These are phyloP conservation scores for Taxawa tesnikishii DNA, from an alignment of 2,329 filamentous ascomycete species.

Conservation along the genomic window DNA sequence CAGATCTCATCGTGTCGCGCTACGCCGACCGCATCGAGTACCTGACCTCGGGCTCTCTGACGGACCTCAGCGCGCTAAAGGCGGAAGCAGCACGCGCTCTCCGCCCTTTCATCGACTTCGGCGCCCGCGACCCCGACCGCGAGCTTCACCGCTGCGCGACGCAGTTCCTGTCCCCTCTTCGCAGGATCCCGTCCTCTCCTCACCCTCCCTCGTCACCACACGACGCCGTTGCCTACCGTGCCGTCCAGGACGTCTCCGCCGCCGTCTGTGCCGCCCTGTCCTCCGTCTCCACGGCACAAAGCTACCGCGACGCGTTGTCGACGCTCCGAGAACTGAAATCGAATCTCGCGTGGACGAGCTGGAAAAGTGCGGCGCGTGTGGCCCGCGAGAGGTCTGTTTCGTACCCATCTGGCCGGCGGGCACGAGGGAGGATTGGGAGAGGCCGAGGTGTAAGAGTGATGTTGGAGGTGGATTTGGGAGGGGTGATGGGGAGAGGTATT, in stretches of 20 bases:
- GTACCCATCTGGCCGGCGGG: conserved; percentile 56
- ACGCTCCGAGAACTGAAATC: conserved; percentile 29
- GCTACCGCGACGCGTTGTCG: conserved; percentile 15
- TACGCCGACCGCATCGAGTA: conserved; percentile 44
- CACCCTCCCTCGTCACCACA: conserved; percentile 11
- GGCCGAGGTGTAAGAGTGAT: conserved; percentile 28
- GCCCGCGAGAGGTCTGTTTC: conserved; percentile 42
- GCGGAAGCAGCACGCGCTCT: conserved; percentile 18
- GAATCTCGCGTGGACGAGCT: conserved; percentile 46
- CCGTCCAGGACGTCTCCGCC: conserved; percentile 18
- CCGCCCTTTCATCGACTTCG: conserved; percentile 26
- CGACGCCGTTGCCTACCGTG: conserved; percentile 16
- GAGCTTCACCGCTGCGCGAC: conserved; percentile 35
- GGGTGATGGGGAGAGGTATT: conserved; percentile 10
- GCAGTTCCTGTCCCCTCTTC: too few species aligned
- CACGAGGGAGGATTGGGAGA: conserved; percentile 38
- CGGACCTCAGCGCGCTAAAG: conserved; percentile 12
- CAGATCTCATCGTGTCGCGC: conserved; percentile 52
- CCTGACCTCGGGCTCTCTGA: conserved; percentile 14
- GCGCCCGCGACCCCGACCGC: conserved; percentile 20
- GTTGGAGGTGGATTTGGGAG: conserved; percentile 12
- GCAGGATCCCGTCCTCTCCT: too few species aligned
- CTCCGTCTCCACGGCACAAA: conserved; percentile 9
- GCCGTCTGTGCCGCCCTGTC: conserved; percentile 23
- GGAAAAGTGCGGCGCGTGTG: conserved; percentile 46